phyloP scores from a whole-genome alignment of 2,329 filamentous ascomycete species.

The Fusarium sp. region DNA sequence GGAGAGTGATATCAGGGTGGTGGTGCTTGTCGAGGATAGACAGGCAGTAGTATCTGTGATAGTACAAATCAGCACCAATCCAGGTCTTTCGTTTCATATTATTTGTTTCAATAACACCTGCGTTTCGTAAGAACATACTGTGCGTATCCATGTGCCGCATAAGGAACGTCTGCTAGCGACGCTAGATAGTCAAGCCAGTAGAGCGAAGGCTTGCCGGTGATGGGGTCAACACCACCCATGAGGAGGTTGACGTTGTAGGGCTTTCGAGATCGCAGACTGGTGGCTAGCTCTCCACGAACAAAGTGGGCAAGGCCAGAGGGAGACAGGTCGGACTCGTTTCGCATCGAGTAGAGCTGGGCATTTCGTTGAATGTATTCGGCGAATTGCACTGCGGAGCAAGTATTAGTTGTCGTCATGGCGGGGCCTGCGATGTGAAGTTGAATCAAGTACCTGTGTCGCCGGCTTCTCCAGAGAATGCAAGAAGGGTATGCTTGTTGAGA shows the following conservation, averaged over 20 bases:
- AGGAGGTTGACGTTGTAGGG: conserved; percentile 98
- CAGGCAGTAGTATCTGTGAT: conserved; percentile 89
- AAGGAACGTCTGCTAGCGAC: conserved; percentile 86
- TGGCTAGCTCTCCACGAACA: conserved; percentile 92
- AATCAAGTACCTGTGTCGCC: conserved; percentile 82
- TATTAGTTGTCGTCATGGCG: conserved; percentile 41
- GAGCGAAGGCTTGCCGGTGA: conserved; percentile 88
- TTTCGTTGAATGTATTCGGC: conserved; percentile 99
- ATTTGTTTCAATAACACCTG: neutral
- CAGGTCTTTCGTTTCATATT: neutral
- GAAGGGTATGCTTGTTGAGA: conserved; percentile 92
- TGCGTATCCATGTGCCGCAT: conserved; percentile 97
- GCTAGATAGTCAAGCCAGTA: conserved; percentile 99
- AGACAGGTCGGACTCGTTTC: conserved; percentile 92
- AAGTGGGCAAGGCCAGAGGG: conserved; percentile 92
- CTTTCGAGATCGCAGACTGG: conserved; percentile 88
- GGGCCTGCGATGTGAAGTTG: conserved; percentile 4
- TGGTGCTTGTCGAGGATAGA: conserved; percentile 99
- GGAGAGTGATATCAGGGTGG: conserved; percentile 90
- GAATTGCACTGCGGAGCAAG: conserved; percentile 83
- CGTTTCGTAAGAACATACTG: conserved; percentile 72
- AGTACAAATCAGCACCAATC: conserved; percentile 40
- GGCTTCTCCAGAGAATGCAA: conserved; percentile 96
- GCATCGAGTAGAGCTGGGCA: conserved; percentile 97
- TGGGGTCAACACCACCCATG: conserved; percentile 92